These are phyloP conservation scores for Ascoidea tarda DNA, from an alignment of 805 yeast species.

Conservation along the genomic window DNA sequence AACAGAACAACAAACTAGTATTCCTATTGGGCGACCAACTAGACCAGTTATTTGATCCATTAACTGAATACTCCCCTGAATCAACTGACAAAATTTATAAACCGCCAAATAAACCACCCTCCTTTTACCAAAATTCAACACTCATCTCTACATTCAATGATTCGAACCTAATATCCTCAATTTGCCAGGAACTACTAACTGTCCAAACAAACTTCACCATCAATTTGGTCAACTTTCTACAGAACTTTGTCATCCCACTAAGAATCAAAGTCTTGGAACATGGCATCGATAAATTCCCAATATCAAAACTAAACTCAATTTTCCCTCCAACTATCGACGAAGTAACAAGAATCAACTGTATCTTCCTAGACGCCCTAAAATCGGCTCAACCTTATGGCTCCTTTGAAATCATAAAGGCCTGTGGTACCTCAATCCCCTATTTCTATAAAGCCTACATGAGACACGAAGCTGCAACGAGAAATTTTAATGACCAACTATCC, in stretches of 20 bases:
- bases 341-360: constrained; percentile 78
- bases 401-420: constrained; percentile 62
- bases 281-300: constrained; percentile 23
- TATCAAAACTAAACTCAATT: constrained; percentile 54
- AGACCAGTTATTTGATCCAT: constrained; percentile 80
- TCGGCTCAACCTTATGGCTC: constrained; percentile 58
- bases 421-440: constrained; percentile 75
- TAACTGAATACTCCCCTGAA: constrained; percentile 87
- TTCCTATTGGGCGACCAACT: constrained; percentile 70
- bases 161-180: constrained; percentile 29
- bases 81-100: constrained; percentile 57
- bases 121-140: neutral
- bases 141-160: constrained; percentile 14
- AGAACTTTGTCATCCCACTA: constrained; percentile 65
- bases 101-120: constrained; percentile 30
- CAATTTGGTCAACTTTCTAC: constrained; percentile 59
- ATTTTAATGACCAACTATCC: constrained; percentile 34
- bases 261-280: constrained; percentile 52
- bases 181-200: constrained; percentile 51
- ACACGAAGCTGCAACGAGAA: constrained; percentile 82
- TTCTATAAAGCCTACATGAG: constrained; percentile 88
- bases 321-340: constrained; percentile 96
- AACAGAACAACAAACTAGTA: constrained; percentile 64
- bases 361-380: constrained; percentile 61
- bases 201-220: constrained; percentile 68